These are phyloP conservation scores for Suillus sp. DNA, from an alignment of 768 basidiomycete genomes.

Conservation along the genomic window DNA sequence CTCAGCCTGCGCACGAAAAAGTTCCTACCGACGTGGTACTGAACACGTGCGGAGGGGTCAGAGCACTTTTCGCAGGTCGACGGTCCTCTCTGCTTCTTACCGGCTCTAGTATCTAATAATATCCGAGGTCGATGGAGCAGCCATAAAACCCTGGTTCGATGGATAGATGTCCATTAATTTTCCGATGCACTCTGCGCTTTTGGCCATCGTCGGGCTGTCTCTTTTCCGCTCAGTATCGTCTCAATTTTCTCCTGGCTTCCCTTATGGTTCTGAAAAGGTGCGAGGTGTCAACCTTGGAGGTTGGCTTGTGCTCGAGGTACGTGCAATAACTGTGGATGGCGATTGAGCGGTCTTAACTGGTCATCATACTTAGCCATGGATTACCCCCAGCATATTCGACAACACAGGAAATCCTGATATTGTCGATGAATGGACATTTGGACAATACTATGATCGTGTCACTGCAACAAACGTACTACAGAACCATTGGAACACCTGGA, in stretches of 20 bases:
- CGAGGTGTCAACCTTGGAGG: constrained; percentile 85
- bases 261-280: constrained; percentile 73
- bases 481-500: constrained; percentile 82
- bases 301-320: constrained; percentile 57
- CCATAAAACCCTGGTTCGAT: background rate
- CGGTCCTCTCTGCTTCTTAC: constrained; percentile 2
- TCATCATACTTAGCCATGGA: constrained; percentile 63
- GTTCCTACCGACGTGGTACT: background rate
- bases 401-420: constrained; percentile 53
- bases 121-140: background rate
- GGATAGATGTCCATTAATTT: background rate
- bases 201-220: constrained; percentile 32
- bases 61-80: background rate
- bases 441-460: constrained; percentile 54
- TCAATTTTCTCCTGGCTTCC: constrained; percentile 54
- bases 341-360: constrained; percentile 38
- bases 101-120: constrained; percentile 1
- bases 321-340: constrained; percentile 13
- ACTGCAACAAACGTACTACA: constrained; percentile 55
- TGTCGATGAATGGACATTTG: constrained; percentile 81
- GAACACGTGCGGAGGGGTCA: constrained; percentile 8
- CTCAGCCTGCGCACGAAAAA: background rate
- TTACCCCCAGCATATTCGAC: constrained; percentile 73
- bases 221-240: constrained; percentile 29
- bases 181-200: constrained; percentile 15